phyloP scores from a whole-genome alignment of 306 rosid species.

The Luffa aegyptiaca region DNA sequence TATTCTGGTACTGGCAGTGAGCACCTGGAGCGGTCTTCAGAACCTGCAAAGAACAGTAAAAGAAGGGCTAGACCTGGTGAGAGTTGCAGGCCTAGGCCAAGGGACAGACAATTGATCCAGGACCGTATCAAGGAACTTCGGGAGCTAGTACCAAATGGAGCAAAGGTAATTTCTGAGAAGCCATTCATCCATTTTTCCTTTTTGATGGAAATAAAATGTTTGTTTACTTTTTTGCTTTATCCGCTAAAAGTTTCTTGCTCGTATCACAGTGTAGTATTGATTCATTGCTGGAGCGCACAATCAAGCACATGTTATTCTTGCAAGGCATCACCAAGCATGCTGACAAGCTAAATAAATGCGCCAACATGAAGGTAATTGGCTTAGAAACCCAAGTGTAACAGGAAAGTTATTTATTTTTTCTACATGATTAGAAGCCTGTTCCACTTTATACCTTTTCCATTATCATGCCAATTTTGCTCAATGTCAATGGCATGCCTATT shows the following conservation, averaged over 20 bases:
- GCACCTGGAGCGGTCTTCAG: slow-evolving; percentile 65
- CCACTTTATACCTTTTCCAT: background rate
- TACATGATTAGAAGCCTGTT: background rate
- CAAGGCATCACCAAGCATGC: slow-evolving; percentile 81
- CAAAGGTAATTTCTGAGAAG: slow-evolving; percentile 47
- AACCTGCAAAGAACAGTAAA: slow-evolving; percentile 64
- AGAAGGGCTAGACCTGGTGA: slow-evolving; percentile 91
- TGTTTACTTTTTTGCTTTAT: background rate
- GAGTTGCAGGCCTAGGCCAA: slow-evolving; percentile 88
- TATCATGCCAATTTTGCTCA: background rate
- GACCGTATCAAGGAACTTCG: slow-evolving; percentile 95
- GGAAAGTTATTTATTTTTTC: background rate
- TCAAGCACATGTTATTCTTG: slow-evolving; percentile 87
- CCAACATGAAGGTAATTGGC: slow-evolving; percentile 50
- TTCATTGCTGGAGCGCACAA: slow-evolving; percentile 80
- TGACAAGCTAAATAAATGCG: slow-evolving; percentile 62
- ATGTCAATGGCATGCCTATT: background rate
- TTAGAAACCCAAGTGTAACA: background rate
- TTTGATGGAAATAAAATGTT: background rate
- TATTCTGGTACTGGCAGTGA: slow-evolving; percentile 65
- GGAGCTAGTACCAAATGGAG: slow-evolving; percentile 86
- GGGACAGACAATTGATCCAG: slow-evolving; percentile 97
- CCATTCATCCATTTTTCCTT: background rate
- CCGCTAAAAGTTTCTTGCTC: slow-evolving; percentile 10
- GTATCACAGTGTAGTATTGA: slow-evolving; percentile 81